Conservation (phyloP, 371 early-diverging fungal species). For the Saksenaea oblongispora region DNA sequence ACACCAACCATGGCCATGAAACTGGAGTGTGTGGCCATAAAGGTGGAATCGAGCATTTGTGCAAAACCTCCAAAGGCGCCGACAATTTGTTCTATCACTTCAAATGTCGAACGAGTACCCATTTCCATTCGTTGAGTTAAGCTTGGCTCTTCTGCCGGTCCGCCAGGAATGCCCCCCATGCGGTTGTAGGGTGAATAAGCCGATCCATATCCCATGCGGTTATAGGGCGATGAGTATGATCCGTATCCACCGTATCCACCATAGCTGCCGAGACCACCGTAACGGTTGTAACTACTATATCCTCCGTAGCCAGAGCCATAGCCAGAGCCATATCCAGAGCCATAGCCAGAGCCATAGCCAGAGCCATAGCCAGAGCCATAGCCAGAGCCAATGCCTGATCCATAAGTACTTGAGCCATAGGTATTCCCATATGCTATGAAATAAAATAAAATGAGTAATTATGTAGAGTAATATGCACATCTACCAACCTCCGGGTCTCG, state of each 20-base stretch:
- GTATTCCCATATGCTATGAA: conserved; percentile 34
- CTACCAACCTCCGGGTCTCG: neutral
- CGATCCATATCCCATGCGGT: conserved; percentile 27
- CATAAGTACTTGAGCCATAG: conserved; percentile 27
- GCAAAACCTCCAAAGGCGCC: conserved; percentile 96
- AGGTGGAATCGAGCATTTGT: conserved; percentile 97
- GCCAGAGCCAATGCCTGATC: no score
- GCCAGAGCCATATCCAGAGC: conserved; percentile 23
- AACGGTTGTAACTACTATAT: conserved; percentile 48
- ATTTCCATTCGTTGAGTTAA: conserved; percentile 85
- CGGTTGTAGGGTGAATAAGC: conserved; percentile 39
- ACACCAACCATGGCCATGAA: conserved; percentile 98
- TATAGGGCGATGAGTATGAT: conserved; percentile 19
- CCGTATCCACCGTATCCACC: conserved; percentile 51
- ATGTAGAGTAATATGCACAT: neutral
- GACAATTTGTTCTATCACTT: conserved; percentile 89
- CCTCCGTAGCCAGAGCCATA: conserved; percentile 40
- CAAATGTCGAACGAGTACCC: conserved; percentile 88
- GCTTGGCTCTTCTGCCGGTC: conserved; percentile 57
- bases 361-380: conserved; percentile 15
- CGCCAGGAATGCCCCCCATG: conserved; percentile 30
- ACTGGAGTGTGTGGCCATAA: conserved; percentile 94
- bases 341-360: conserved; percentile 27
- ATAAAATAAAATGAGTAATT: neutral
- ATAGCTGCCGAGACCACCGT: conserved; percentile 47